These are phyloP conservation scores for Chaetomium globosum DNA, from an alignment of 2,329 filamentous ascomycete genomes.

Conservation along the genomic window DNA sequence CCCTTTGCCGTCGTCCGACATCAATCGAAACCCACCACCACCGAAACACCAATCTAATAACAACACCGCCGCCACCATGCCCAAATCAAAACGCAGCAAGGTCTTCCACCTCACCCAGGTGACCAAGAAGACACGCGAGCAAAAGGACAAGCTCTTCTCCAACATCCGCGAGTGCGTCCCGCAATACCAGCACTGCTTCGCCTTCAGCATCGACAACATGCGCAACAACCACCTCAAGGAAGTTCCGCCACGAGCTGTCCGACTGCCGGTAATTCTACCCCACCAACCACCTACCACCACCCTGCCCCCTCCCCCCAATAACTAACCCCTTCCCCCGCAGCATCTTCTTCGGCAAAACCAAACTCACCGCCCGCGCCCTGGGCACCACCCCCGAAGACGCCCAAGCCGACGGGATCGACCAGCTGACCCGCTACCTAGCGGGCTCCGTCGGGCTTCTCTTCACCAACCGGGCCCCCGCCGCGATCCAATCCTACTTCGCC, in stretches of 20 bases:
- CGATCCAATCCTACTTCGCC: slow-evolving; percentile 73
- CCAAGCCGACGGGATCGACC: slow-evolving; percentile 75
- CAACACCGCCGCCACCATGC: slow-evolving; percentile 61
- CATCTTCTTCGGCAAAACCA: slow-evolving; percentile 98
- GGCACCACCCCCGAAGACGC: slow-evolving; percentile 77
- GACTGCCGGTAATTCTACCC: slow-evolving; percentile 72
- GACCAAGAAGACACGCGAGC: slow-evolving; percentile 88
- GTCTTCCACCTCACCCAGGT: slow-evolving; percentile 90
- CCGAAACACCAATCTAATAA: background rate
- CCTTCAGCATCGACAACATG: slow-evolving; percentile 96
- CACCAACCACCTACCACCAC: slow-evolving; percentile 5
- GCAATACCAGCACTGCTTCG: slow-evolving; percentile 86
- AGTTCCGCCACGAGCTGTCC: slow-evolving; percentile 80
- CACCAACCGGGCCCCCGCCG: slow-evolving; percentile 72
- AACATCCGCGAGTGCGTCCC: slow-evolving; percentile 84
- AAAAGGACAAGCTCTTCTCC: slow-evolving; percentile 85
- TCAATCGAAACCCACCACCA: background rate
- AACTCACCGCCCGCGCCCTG: slow-evolving; percentile 96
- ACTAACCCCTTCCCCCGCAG: slow-evolving; percentile 49
- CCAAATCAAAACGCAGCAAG: slow-evolving; percentile 91
- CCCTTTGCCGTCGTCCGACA: background rate
- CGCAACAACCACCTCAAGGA: slow-evolving; percentile 95
- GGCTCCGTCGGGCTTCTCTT: slow-evolving; percentile 90
- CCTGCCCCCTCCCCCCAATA: background rate
- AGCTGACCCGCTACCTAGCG: slow-evolving; percentile 68